Conservation (phyloP, 345 rosid species). For the Gossypium raimondii region DNA sequence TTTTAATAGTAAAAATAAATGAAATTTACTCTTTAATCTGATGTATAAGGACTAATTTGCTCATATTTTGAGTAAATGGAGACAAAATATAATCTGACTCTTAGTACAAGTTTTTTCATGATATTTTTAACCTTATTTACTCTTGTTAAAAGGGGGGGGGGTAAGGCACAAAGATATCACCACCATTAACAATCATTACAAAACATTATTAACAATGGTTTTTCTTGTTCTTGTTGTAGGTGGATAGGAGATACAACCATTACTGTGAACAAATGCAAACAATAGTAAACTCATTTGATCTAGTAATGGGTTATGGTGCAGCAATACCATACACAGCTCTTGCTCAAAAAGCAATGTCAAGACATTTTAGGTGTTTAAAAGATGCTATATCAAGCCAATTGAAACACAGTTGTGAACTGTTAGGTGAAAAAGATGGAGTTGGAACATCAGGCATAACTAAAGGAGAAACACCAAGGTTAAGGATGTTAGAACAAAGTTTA, state of each 20-base stretch:
- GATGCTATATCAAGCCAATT: conserved; percentile 71
- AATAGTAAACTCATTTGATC: conserved; percentile 93
- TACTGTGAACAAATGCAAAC: conserved; percentile 95
- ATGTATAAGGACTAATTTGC: no score
- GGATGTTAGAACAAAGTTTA: conserved; percentile 72
- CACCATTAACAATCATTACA: no score
- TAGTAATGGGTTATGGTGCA: conserved; percentile 87
- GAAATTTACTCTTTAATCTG: no score
- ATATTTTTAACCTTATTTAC: no score
- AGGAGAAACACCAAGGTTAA: conserved; percentile 91
- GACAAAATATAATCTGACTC: no score
- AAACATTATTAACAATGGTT: no score
- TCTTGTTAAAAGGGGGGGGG: no score
- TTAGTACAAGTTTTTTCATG: no score
- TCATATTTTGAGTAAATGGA: no score
- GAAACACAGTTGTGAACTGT: conserved; percentile 66
- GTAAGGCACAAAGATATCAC: no score
- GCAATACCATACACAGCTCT: conserved; percentile 89
- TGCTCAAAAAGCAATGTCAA: conserved; percentile 96
- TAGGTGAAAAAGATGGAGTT: conserved; percentile 73
- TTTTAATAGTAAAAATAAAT: no score
- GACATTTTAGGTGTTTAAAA: conserved; percentile 89
- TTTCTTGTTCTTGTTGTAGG: conserved; percentile 39
- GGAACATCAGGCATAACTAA: conserved; percentile 74
- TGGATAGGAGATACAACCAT: conserved; percentile 84